Evolutionary conservation across 352 stramenopile genomes (phyloP).

Genomic region (Pythium apleroticum): DNA sequence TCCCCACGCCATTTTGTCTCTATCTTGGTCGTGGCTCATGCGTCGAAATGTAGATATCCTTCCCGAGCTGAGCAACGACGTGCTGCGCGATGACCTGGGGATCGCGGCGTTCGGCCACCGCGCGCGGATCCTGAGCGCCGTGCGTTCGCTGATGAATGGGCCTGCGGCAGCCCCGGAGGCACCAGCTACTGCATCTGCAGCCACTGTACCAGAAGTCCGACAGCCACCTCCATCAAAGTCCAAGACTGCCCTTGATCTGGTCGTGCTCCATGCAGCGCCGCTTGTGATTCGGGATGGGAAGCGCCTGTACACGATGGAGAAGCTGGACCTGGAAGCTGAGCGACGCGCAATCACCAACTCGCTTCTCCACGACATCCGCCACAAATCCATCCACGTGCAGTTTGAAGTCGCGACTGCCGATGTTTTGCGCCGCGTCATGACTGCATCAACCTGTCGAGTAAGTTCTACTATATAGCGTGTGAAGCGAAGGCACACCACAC

Average conservation of each 20-base stretch:
- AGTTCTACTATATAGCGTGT: neutral
- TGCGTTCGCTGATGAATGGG: constrained; percentile 41
- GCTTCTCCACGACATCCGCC: constrained; percentile 61
- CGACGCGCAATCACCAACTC: constrained; percentile 67
- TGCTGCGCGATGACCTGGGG: constrained; percentile 59
- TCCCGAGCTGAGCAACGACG: constrained; percentile 56
- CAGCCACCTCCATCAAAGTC: constrained; percentile 25
- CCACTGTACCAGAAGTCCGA: constrained; percentile 1
- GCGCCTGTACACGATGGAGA: constrained; percentile 77
- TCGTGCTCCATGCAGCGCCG: constrained; percentile 77
- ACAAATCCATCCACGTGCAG: constrained; percentile 74
- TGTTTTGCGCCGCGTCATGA: constrained; percentile 76
- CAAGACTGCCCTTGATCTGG: constrained; percentile 62
- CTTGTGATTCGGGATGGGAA: constrained; percentile 73
- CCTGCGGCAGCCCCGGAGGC: neutral
- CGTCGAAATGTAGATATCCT: constrained; percentile 40
- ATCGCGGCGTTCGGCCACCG: constrained; percentile 65
- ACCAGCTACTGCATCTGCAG: neutral
- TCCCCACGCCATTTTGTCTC: neutral
- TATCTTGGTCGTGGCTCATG: neutral
- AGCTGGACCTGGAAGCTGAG: constrained; percentile 75
- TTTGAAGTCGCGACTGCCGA: constrained; percentile 81
- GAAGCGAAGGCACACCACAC: neutral
- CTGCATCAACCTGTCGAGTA: constrained; percentile 57
- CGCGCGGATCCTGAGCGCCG: constrained; percentile 50